phyloP scores from a whole-genome alignment of 495 filamentous ascomycete genomes.

The Cercophora samala region DNA sequence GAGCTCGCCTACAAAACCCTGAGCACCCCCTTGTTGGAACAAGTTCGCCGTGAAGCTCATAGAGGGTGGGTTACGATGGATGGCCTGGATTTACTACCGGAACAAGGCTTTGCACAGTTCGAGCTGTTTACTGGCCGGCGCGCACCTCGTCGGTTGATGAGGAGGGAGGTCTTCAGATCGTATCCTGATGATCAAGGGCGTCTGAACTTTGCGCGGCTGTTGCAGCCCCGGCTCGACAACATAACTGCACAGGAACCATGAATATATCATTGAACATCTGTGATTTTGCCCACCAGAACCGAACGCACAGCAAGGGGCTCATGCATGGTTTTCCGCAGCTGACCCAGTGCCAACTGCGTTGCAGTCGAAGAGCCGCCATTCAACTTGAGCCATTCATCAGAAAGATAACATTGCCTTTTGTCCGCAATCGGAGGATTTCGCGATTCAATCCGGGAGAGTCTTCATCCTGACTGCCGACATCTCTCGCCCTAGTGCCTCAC shows the following conservation, averaged over 20 bases:
- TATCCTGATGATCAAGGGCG: constrained; percentile 39
- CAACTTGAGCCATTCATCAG: neutral
- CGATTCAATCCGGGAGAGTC: constrained; percentile 15
- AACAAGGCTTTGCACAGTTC: constrained; percentile 75
- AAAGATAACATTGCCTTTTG: neutral
- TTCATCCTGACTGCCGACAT: constrained; percentile 23
- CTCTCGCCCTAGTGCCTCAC: constrained; percentile 7
- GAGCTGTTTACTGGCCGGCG: constrained; percentile 71
- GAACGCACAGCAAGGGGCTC: neutral
- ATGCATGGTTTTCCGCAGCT: neutral
- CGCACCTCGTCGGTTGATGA: constrained; percentile 67
- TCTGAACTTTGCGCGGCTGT: constrained; percentile 27
- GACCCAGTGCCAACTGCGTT: neutral
- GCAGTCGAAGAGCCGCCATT: neutral
- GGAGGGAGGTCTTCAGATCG: constrained; percentile 58
- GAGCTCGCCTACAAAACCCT: constrained; percentile 70
- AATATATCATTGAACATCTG: neutral
- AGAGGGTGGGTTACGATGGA: constrained; percentile 68
- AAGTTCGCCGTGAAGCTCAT: constrained; percentile 58
- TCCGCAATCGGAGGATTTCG: constrained; percentile 6
- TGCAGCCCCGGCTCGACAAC: constrained; percentile 32
- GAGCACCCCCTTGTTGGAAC: constrained; percentile 60
- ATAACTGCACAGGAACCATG: constrained; percentile 33
- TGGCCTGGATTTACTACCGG: constrained; percentile 68
- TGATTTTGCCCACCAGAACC: neutral